Evolutionary conservation across 2,329 filamentous ascomycete genomes (phyloP).

Genomic region (Sporothrix inflata): DNA sequence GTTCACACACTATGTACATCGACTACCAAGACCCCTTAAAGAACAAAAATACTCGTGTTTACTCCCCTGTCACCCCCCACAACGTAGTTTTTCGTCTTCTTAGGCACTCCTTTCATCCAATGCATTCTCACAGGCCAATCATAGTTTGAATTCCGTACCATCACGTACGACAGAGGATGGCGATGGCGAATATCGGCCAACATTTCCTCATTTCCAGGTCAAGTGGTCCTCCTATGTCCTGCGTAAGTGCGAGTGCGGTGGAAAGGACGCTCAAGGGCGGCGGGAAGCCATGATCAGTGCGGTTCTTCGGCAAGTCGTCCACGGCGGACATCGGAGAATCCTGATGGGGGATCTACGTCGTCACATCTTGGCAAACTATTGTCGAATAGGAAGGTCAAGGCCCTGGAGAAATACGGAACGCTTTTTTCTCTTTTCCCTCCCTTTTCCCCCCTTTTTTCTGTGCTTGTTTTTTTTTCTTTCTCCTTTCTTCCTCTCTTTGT

Average conservation of each 20-base stretch:
- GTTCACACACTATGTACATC: slow-evolving; percentile 11
- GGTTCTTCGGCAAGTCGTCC: slow-evolving; percentile 3
- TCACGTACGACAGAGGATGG: background rate
- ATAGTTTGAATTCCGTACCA: background rate
- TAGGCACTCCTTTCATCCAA: background rate
- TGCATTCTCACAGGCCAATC: background rate
- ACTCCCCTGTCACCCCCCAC: background rate
- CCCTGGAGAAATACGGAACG: background rate
- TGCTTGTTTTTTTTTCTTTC: background rate
- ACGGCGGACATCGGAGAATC: background rate
- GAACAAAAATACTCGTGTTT: background rate
- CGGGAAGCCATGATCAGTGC: background rate
- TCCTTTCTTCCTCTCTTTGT: background rate
- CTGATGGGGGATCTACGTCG: background rate
- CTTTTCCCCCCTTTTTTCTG: background rate
- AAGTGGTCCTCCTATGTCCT: background rate
- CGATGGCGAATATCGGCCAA: background rate
- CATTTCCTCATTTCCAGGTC: background rate
- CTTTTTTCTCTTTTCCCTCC: background rate
- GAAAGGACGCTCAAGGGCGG: background rate
- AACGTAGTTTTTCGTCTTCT: background rate
- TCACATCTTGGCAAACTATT: background rate
- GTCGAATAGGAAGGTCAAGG: background rate
- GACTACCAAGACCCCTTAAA: background rate
- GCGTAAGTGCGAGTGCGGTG: background rate